Evolutionary conservation across 1,284 basidiomycete species (phyloP).

Genomic region (Ganoderma resinaceum): DNA sequence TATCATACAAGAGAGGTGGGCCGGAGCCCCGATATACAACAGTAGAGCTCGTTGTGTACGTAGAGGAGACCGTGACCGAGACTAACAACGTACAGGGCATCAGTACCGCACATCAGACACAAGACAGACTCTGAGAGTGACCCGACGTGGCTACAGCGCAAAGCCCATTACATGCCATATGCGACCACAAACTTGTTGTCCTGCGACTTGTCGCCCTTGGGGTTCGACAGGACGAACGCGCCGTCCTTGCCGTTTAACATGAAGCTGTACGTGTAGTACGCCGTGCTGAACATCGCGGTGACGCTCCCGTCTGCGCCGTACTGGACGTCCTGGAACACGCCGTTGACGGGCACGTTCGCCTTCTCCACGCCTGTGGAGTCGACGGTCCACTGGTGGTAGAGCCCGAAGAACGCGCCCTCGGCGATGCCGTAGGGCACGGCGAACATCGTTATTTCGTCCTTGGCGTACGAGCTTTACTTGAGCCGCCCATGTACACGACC

Average conservation of each 20-base stretch:
- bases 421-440: constrained; percentile 7
- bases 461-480: not conserved
- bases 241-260: not conserved
- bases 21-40: too few relatives aligned
- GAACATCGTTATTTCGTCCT: constrained; percentile 15
- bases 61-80: too few relatives aligned
- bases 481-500: constrained; percentile 13
- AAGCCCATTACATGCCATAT: not conserved
- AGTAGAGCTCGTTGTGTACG: too few relatives aligned
- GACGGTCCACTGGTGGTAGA: constrained; percentile 15
- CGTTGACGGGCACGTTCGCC: not conserved
- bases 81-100: not conserved
- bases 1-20: too few relatives aligned
- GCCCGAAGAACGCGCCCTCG: constrained; percentile 7
- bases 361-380: not conserved
- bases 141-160: not conserved
- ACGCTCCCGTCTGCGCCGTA: not conserved
- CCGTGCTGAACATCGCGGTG: not conserved
- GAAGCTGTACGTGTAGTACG: not conserved
- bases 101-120: not conserved
- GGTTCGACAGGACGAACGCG: not conserved
- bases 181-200: not conserved
- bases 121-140: too few relatives aligned
- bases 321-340: not conserved
- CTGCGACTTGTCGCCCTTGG: not conserved